A percentile compares a stretch with the other conserved stretches of the same genome.
These are phyloP conservation scores for Lasiodiplodia sp. DNA, from an alignment of 2,329 filamentous ascomycete species.

Conservation along the genomic window DNA sequence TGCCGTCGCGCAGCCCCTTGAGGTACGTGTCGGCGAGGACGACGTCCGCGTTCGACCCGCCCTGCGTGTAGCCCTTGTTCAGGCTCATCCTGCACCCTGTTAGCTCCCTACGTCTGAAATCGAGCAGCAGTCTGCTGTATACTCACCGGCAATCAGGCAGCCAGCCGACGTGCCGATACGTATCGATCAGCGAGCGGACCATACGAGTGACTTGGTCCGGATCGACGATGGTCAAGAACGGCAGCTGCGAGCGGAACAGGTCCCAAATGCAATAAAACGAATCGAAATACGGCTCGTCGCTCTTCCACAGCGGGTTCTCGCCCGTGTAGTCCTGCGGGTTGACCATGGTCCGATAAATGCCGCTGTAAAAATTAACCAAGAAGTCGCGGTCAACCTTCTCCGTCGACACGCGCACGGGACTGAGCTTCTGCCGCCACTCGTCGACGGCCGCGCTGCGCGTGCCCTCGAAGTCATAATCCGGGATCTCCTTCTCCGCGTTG, in stretches of 20 bases:
- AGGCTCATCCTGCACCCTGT: conserved; percentile 61
- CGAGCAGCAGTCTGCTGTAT: background rate
- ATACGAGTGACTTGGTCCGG: conserved; percentile 68
- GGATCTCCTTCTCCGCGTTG: conserved; percentile 72
- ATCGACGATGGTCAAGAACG: conserved; percentile 72
- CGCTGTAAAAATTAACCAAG: conserved; percentile 52
- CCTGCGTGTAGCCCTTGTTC: conserved; percentile 75
- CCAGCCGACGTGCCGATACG: conserved; percentile 73
- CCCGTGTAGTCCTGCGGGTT: conserved; percentile 55
- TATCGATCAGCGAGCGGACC: conserved; percentile 67
- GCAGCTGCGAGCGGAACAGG: conserved; percentile 59
- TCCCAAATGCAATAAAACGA: conserved; percentile 67
- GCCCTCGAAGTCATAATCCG: conserved; percentile 67
- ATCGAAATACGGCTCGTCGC: conserved; percentile 53
- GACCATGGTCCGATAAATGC: conserved; percentile 51
- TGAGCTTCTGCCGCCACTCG: conserved; percentile 49
- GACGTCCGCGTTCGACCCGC: conserved; percentile 76
- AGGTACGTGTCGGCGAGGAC: conserved; percentile 72
- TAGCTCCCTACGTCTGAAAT: background rate
- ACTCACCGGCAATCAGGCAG: conserved; percentile 62
- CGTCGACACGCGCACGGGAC: conserved; percentile 44
- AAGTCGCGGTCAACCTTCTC: conserved; percentile 45
- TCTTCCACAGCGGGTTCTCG: conserved; percentile 54
- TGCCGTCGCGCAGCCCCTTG: conserved; percentile 64
- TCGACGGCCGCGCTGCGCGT: conserved; percentile 52